phyloP scores from a whole-genome alignment of 2,329 filamentous ascomycete species.

The Ustilaginoidea virens region DNA sequence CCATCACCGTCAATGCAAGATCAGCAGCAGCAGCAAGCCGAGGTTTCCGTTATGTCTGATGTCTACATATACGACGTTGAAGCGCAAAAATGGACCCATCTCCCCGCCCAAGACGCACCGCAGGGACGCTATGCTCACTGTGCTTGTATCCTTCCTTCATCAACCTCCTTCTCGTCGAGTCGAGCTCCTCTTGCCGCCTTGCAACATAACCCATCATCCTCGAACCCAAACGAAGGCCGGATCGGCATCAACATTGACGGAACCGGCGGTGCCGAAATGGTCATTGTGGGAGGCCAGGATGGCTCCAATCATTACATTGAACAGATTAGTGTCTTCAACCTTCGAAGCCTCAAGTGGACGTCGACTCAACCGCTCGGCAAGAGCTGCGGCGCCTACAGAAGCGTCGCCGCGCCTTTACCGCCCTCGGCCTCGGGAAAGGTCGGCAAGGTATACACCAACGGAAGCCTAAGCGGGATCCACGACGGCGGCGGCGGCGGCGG shows the following conservation, averaged over 20 bases:
- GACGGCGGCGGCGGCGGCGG: constrained; percentile 19
- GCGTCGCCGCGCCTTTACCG: constrained; percentile 75
- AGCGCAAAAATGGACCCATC: constrained; percentile 69
- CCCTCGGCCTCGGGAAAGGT: constrained; percentile 50
- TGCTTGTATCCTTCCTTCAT: constrained; percentile 79
- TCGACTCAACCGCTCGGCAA: constrained; percentile 75
- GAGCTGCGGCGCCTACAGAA: constrained; percentile 91
- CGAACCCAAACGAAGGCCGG: constrained; percentile 74
- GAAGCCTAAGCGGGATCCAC: no score
- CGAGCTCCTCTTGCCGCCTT: constrained; percentile 74
- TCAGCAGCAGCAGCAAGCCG: constrained; percentile 44
- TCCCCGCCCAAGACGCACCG: constrained; percentile 66
- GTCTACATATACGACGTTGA: constrained; percentile 88
- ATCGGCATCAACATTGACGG: constrained; percentile 85
- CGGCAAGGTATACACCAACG: constrained; percentile 38
- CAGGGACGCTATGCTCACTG: constrained; percentile 96
- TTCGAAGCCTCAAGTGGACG: constrained; percentile 90
- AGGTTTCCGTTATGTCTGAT: constrained; percentile 95
- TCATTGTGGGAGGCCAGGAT: constrained; percentile 92
- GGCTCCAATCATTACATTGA: constrained; percentile 98
- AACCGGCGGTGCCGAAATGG: constrained; percentile 86
- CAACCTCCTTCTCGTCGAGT: constrained; percentile 71
- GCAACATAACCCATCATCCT: constrained; percentile 71
- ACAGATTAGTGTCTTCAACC: constrained; percentile 95
- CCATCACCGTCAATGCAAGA: constrained; percentile 23